Evolutionary conservation across 2,329 filamentous ascomycete species (phyloP).

Genomic region (Lasiodiplodia gonubiensis): DNA sequence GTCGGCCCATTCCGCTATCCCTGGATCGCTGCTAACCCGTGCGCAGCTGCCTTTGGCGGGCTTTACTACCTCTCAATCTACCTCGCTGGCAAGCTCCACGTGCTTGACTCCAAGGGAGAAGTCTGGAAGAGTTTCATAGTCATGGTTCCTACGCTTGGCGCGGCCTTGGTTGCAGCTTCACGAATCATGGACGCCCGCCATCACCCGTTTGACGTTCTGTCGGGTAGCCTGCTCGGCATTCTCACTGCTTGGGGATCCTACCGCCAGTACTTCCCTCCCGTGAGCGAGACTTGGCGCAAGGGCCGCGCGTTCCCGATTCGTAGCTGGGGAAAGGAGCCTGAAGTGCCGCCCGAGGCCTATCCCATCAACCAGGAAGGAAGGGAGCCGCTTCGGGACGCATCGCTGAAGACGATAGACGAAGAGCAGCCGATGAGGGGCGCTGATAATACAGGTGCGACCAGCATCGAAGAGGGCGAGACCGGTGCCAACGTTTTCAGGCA

Average conservation of each 20-base stretch:
- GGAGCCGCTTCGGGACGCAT: constrained; percentile 37
- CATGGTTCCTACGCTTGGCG: constrained; percentile 59
- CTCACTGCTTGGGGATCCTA: constrained; percentile 60
- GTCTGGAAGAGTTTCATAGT: constrained; percentile 65
- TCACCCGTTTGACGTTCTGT: constrained; percentile 66
- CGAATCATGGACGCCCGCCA: constrained; percentile 68
- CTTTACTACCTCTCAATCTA: constrained; percentile 66
- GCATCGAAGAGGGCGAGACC: constrained; percentile 27
- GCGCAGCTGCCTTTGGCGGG: constrained; percentile 61
- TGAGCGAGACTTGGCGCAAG: constrained; percentile 62
- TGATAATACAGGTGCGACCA: constrained; percentile 21
- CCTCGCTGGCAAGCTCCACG: constrained; percentile 64
- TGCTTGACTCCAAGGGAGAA: constrained; percentile 65
- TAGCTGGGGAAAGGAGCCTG: constrained; percentile 59
- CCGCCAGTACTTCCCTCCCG: constrained; percentile 64
- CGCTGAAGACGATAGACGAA: constrained; percentile 39
- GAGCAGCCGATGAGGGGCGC: constrained; percentile 36
- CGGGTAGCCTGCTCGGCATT: constrained; percentile 60
- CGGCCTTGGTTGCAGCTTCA: constrained; percentile 60
- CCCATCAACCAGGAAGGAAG: constrained; percentile 37
- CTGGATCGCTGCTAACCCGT: constrained; percentile 31
- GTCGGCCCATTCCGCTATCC: constrained; percentile 19
- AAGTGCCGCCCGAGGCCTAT: constrained; percentile 36
- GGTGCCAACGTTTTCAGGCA: constrained; percentile 46
- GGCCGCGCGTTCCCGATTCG: constrained; percentile 65